Evolutionary conservation across 306 rosid species (phyloP).

Genomic region (Bauhinia variegata): DNA sequence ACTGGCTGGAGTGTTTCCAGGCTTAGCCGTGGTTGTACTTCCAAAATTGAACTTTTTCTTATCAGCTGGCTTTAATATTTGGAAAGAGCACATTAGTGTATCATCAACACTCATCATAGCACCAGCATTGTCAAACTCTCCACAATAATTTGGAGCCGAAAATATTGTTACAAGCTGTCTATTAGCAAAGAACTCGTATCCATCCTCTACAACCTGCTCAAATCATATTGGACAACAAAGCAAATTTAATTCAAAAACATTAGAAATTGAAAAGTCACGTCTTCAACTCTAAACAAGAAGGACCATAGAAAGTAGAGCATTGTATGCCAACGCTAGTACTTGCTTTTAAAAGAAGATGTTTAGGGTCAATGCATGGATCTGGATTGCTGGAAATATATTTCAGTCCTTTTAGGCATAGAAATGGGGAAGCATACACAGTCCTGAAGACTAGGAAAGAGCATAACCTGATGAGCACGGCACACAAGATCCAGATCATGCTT

Average conservation of each 20-base stretch:
- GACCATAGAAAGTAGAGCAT: slow-evolving; percentile 14
- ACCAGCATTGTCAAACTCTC: slow-evolving; percentile 94
- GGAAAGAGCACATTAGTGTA: slow-evolving; percentile 95
- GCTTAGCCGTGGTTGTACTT: slow-evolving; percentile 66
- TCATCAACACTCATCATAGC: slow-evolving; percentile 99
- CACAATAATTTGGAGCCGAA: slow-evolving; percentile 97
- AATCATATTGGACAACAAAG: slow-evolving; percentile 10
- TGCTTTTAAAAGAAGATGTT: not conserved
- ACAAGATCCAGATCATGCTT: slow-evolving; percentile 95
- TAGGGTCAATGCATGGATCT: slow-evolving; percentile 5
- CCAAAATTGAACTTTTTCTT: slow-evolving; percentile 64
- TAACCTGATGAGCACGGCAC: slow-evolving; percentile 99
- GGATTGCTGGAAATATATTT: slow-evolving; percentile 29
- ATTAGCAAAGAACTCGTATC: slow-evolving; percentile 84
- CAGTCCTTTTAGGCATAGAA: slow-evolving; percentile 22
- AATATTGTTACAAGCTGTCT: slow-evolving; percentile 91
- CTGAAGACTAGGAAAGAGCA: slow-evolving; percentile 23
- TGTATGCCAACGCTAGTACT: slow-evolving; percentile 27
- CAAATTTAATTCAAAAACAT: slow-evolving; percentile 22
- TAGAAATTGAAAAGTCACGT: slow-evolving; percentile 13
- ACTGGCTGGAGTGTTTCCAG: slow-evolving; percentile 64
- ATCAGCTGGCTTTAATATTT: slow-evolving; percentile 87
- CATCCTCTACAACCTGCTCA: slow-evolving; percentile 93
- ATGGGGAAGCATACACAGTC: slow-evolving; percentile 34
- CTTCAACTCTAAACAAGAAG: slow-evolving; percentile 24